A percentile compares a stretch with the other conserved stretches of the same genome.
Conservation (phyloP, 2,329 filamentous ascomycete species). For the Cadophora malorum region DNA sequence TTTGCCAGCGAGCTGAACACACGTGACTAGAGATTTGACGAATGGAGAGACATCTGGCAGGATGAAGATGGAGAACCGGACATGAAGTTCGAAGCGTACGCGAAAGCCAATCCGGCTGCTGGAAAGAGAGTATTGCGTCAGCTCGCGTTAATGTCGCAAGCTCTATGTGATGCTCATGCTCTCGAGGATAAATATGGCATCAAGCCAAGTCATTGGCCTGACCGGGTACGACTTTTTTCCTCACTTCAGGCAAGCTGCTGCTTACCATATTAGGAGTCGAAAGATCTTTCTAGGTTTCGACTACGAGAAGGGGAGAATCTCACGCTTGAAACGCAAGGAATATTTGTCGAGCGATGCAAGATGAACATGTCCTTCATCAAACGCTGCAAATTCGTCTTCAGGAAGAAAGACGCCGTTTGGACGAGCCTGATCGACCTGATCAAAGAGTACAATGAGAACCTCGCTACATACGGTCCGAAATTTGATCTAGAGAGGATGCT, state of each 20-base stretch:
- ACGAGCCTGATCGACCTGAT: constrained; percentile 35
- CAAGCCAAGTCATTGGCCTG: constrained; percentile 34
- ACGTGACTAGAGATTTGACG: constrained; percentile 39
- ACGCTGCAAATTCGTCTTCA: constrained; percentile 38
- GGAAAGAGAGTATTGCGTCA: constrained; percentile 34
- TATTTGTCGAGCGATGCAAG: constrained; percentile 38
- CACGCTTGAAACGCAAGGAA: constrained; percentile 35
- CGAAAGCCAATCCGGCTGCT: constrained; percentile 34
- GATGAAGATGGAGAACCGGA: constrained; percentile 35
- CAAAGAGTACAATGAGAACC: constrained; percentile 36
- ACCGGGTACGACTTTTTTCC: constrained; percentile 31
- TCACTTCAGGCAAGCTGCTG: too few relatives aligned
- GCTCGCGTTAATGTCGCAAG: constrained; percentile 36
- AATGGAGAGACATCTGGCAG: constrained; percentile 42
- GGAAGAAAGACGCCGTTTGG: constrained; percentile 36
- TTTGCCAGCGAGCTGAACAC: constrained; percentile 22
- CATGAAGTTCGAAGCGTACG: constrained; percentile 38
- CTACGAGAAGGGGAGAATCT: constrained; percentile 37
- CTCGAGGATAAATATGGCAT: constrained; percentile 40
- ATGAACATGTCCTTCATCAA: constrained; percentile 39
- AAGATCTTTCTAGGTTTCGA: constrained; percentile 37
- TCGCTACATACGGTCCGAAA: constrained; percentile 34
- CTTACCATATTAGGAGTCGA: constrained; percentile 31
- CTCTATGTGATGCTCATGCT: constrained; percentile 36
- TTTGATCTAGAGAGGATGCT: constrained; percentile 36